A percentile compares a stretch with the other conserved stretches of the same genome.
Conservation (phyloP, 139 green algal genomes). For the Chlamydomonas sphaeroides region DNA sequence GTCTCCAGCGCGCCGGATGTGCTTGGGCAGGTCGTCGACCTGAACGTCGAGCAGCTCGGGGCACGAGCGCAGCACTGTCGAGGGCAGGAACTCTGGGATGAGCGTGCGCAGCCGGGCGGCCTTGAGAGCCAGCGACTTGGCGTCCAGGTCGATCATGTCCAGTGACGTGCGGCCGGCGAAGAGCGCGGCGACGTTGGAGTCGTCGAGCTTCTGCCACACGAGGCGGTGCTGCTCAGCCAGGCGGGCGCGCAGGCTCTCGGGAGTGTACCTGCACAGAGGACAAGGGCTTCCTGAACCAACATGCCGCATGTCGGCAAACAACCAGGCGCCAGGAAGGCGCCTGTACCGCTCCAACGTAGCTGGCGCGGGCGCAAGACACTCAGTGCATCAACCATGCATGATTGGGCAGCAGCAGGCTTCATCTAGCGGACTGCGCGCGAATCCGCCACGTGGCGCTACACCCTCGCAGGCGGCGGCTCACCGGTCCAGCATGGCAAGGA, state of each 20-base stretch:
- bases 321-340: too few species aligned
- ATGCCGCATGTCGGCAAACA: too few species aligned
- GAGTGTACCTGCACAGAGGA: slow-evolving; percentile 18
- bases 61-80: slow-evolving; percentile 17
- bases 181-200: neutral
- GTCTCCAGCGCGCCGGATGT: neutral
- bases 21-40: slow-evolving; percentile 15
- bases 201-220: slow-evolving; percentile 39
- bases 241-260: slow-evolving; percentile 18
- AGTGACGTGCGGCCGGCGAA: slow-evolving; percentile 2
- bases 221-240: slow-evolving; percentile 22
- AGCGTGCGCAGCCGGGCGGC: slow-evolving; percentile 11
- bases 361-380: too few species aligned
- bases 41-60: slow-evolving; percentile 37
- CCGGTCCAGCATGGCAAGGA: slow-evolving; percentile 20
- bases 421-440: too few species aligned
- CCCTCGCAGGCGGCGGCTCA: too few species aligned
- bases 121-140: slow-evolving; percentile 28
- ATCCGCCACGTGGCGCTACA: too few species aligned
- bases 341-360: too few species aligned
- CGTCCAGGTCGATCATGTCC: slow-evolving; percentile 37
- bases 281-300: too few species aligned
- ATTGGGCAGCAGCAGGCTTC: too few species aligned
- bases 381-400: neutral
- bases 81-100: slow-evolving; percentile 30